Base-by-base conservation (phyloP, 2,329 filamentous ascomycete species). In the Raffaelea albimanens region DNA sequence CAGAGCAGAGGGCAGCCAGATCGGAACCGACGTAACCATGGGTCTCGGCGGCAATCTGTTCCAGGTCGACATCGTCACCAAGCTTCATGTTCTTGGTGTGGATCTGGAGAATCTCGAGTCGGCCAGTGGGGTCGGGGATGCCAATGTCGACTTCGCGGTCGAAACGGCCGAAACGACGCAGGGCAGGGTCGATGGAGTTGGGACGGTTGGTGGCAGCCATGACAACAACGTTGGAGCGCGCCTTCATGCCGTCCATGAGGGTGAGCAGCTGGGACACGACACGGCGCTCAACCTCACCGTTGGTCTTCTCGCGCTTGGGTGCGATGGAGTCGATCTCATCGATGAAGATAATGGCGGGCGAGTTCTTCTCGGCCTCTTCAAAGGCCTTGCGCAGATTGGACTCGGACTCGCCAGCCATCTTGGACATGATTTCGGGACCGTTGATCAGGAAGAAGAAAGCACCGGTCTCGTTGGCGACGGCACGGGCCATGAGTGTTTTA, bases 51-150 rank as follows among this genome's bases (percentile, higher is more conserved):
- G 93, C 93, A 61, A 98, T 96, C 61, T 89, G 84, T 75, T 96
- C 91, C 40, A 98, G 80, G 61, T 98, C 93, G 52, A 98, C 93
- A 59, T 97, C 93, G 50, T 97, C 93, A 51, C 71, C 89, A 52
- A 98, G 81, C 78, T 98, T 98, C 93, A 98, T 98, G 80, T 98
- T 98, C 85, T 98, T 98, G 69, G 93, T 98, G 79, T 98, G 93
- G 58, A 98, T 98, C 70, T 95, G 88, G 52, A 98, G 83, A 63
- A 98, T 97, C 78, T 98, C 93, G 34, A 98, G 85, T 78, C 93
- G 93, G 55, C 93, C 93, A 59, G 91, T 97, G 45, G 93, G 93
- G 72, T 97, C 93, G 46, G 93, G 93, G 57, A 97, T 95, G 62
- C 91, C 90, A 62, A 98, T 96, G 63, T 98, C 93, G 55, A 98